A percentile compares a stretch with the other conserved stretches of the same genome.
These are phyloP conservation scores for Tolypocladium tundrense DNA, from an alignment of 2,329 filamentous ascomycete genomes.

Conservation along the genomic window DNA sequence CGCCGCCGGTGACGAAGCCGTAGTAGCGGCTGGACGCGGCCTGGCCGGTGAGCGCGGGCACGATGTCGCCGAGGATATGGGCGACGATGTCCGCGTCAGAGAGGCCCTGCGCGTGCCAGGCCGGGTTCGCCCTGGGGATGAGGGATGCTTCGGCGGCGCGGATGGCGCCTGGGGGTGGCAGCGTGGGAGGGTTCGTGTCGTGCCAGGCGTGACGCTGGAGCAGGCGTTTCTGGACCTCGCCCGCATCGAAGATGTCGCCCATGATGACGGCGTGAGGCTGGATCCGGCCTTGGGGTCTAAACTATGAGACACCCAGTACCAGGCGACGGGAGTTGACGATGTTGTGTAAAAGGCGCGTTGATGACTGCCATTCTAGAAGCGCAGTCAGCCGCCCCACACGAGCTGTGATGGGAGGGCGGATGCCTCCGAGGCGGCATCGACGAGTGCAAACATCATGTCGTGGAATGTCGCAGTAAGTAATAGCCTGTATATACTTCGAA, in stretches of 20 bases:
- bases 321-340: background rate
- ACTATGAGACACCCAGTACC: background rate
- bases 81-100: constrained; percentile 17
- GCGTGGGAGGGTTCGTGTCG: constrained; percentile 18
- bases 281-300: background rate
- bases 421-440: background rate
- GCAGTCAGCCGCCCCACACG: background rate
- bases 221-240: constrained; percentile 7
- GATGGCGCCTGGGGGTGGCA: constrained; percentile 26
- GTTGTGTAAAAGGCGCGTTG: background rate
- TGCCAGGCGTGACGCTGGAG: constrained; percentile 9
- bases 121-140: constrained; percentile 13
- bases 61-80: constrained; percentile 36
- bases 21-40: constrained; percentile 63
- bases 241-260: background rate
- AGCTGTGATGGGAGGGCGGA: background rate
- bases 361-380: background rate
- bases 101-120: constrained; percentile 18
- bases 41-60: constrained; percentile 55
- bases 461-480: background rate
- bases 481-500: background rate
- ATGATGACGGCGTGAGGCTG: background rate
- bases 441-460: background rate
- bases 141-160: constrained; percentile 28
- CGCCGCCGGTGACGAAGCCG: constrained; percentile 80